Conservation (phyloP, 1,139 yeast genomes). For the Candida sanyaensis region DNA sequence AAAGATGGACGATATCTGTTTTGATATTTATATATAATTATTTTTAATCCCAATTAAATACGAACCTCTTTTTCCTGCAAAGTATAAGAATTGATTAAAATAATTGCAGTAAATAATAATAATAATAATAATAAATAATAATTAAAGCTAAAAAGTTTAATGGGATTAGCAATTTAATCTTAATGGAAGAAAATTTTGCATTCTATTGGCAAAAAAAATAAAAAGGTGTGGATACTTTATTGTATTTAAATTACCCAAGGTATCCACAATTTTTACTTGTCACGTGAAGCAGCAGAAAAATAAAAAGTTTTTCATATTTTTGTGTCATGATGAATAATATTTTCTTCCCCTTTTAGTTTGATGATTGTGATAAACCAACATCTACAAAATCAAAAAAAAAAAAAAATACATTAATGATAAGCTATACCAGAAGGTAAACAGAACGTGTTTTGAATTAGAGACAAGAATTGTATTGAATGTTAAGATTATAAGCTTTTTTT, state of each 20-base stretch:
- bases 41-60: background rate
- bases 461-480: no score
- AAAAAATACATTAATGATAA: no score
- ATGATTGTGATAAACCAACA: no score
- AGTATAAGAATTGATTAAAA: background rate
- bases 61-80: background rate
- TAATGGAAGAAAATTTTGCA: background rate
- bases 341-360: no score
- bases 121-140: background rate
- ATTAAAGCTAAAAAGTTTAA: no score
- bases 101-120: background rate
- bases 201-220: no score
- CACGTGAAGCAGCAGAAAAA: background rate
- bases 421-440: no score
- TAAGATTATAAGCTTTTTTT: no score
- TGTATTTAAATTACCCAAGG: background rate
- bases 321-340: background rate
- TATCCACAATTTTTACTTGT: conserved; percentile 3
- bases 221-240: background rate
- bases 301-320: background rate
- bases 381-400: no score
- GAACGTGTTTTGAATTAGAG: no score
- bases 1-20: background rate
- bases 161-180: no score
- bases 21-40: background rate